Percentiles rank a stretch among this genome's conserved stretches.
Evolutionary conservation across 73 alveolate genomes (phyloP).

Genomic region (Symbiodinium pilosum): DNA sequence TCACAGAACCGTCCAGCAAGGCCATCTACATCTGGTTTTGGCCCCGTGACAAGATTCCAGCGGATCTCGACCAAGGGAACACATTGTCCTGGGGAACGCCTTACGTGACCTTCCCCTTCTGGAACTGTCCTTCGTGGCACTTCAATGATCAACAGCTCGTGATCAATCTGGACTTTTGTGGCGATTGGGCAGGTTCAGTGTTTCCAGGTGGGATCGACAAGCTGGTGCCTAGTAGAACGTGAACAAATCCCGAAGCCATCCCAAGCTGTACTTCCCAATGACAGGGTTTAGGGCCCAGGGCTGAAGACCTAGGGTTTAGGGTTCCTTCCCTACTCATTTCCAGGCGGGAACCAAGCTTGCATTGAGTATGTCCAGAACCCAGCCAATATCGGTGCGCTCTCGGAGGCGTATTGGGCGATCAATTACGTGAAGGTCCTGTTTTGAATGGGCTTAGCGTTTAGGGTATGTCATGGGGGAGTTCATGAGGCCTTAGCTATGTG

Average conservation of each 20-base stretch:
- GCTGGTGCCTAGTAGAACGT: no score
- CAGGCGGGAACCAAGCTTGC: slow-evolving; percentile 33
- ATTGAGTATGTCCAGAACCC: slow-evolving; percentile 31
- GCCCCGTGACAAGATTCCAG: slow-evolving; percentile 43
- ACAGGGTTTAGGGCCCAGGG: no score
- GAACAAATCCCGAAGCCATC: no score
- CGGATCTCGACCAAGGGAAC: slow-evolving; percentile 22
- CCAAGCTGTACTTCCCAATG: no score
- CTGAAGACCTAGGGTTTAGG: no score
- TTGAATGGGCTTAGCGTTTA: no score
- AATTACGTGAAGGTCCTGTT: slow-evolving; percentile 54
- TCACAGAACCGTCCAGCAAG: no score
- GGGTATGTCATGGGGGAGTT: no score
- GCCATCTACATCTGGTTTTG: slow-evolving; percentile 38
- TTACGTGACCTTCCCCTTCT: slow-evolving; percentile 57
- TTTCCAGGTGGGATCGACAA: slow-evolving; percentile 11
- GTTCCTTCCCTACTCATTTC: no score
- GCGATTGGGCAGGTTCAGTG: slow-evolving; percentile 89
- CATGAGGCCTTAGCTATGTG: no score
- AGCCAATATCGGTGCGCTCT: not conserved
- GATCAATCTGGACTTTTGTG: slow-evolving; percentile 73
- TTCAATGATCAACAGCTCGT: slow-evolving; percentile 6
- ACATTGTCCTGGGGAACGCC: slow-evolving; percentile 36
- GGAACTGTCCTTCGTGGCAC: slow-evolving; percentile 70
- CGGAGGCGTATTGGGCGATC: slow-evolving; percentile 78